Evolutionary conservation across 768 basidiomycete species (phyloP), one percentile per base, ranked within the genome.

Genomic region (Lactifluus rugatus): DNA sequence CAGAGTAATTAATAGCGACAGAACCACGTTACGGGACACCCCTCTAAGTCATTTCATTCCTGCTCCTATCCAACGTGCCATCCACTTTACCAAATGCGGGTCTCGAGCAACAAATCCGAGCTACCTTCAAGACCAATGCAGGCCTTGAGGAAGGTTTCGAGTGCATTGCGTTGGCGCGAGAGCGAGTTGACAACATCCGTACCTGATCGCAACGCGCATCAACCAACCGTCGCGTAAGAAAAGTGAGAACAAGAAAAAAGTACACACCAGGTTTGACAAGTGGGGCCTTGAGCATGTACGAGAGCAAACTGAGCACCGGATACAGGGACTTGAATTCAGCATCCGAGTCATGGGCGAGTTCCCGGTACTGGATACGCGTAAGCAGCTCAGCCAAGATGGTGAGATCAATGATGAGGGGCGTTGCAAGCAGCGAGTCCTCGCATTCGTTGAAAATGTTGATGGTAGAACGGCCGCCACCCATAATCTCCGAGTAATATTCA

Each of bases 401-500:
- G 64, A 98, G 76, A 73, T 98, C 95, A 67, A 99, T 78, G 70
- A 97, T 97, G 67, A 99, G 81, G 19, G 94, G 94, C 37, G 94
- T 94, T 28, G 95, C 95, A 62, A 99, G 80, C 61, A 98, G 79
- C 13, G 94, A 96, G 71, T 98, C 95, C 85, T 95, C 93, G 78
- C 95, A 97, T 72, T 94, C 89, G 72, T 97, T 97, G 82, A 95
- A 96, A 75, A 93, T 91, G 71, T 90, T 93, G 78, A 96, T 93
- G 11, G 89, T 91, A 63, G 87, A 89, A 62, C 91, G 78, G 28
- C 94, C 94, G 65, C 94, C 94, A 69, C 94, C 95, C 76, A 94
- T 86, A 67, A 98, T 93, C 79, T 98, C 94, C 11, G 91, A 94
- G 73, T 93, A 93, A 75, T 97, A 98, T 77, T 97, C 94, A 74